Percentiles rank a stretch among this genome's conserved stretches.
Evolutionary conservation across 345 rosid genomes (phyloP).

Genomic region (Angophora floribunda): DNA sequence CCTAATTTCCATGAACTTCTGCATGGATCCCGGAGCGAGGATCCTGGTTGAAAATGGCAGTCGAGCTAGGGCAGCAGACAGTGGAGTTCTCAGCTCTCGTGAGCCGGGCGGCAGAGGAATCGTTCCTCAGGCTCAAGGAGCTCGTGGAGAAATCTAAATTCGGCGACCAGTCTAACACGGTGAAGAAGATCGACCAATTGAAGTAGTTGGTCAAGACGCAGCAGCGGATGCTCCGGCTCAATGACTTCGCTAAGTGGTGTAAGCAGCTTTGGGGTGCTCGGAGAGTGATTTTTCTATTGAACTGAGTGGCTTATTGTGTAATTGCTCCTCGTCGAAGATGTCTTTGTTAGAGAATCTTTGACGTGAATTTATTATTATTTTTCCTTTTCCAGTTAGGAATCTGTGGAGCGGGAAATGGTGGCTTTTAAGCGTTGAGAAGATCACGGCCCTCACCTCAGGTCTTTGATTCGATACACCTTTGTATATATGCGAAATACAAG

Average conservation of each 20-base stretch:
- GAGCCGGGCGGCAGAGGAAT: conserved; percentile 74
- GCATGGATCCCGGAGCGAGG: neutral
- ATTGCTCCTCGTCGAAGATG: neutral
- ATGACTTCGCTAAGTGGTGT: conserved; percentile 94
- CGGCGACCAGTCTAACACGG: conserved; percentile 55
- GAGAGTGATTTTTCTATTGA: neutral
- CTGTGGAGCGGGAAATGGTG: neutral
- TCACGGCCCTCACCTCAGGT: no score
- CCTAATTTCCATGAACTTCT: conserved; percentile 5
- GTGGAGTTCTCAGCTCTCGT: conserved; percentile 73
- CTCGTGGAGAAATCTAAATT: conserved; percentile 65
- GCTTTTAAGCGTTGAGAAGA: neutral
- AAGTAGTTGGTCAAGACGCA: conserved; percentile 73
- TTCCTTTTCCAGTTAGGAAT: neutral
- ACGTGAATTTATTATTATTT: neutral
- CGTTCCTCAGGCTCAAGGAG: conserved; percentile 62
- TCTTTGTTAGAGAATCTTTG: neutral
- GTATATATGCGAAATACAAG: no score
- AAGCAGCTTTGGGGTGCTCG: conserved; percentile 24
- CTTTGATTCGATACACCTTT: no score
- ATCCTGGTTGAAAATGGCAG: conserved; percentile 13
- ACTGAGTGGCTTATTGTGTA: neutral
- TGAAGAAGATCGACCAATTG: conserved; percentile 71
- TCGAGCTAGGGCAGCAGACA: conserved; percentile 82
- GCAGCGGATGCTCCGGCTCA: conserved; percentile 94